A percentile compares a stretch with the other conserved stretches of the same genome.
These are phyloP conservation scores for Hamigera avellanea DNA, from an alignment of 495 filamentous ascomycete species.

Conservation along the genomic window DNA sequence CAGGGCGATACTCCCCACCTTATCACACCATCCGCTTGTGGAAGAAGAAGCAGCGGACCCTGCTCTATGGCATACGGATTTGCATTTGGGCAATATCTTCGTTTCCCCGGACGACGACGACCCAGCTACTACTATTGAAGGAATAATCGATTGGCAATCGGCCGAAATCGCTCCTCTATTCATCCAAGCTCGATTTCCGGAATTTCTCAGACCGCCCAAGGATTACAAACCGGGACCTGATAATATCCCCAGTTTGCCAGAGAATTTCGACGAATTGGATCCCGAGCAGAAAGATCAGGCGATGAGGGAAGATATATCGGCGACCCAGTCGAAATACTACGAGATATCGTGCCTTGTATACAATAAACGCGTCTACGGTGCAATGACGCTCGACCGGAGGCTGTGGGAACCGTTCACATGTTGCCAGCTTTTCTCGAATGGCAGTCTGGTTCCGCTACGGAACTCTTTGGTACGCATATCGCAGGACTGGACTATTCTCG, in stretches of 20 bases:
- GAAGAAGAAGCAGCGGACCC: slow-evolving; percentile 1
- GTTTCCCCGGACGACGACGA: slow-evolving; percentile 10
- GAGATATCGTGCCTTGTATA: slow-evolving; percentile 9
- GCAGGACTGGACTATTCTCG: slow-evolving; percentile 11
- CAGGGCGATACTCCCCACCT: neutral
- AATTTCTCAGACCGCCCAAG: slow-evolving; percentile 12
- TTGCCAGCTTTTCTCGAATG: slow-evolving; percentile 8
- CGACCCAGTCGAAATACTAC: slow-evolving; percentile 11
- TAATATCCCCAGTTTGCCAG: slow-evolving; percentile 7
- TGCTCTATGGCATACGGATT: slow-evolving; percentile 15
- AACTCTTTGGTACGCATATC: slow-evolving; percentile 10
- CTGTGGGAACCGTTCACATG: slow-evolving; percentile 12
- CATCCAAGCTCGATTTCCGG: slow-evolving; percentile 13
- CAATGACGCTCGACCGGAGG: slow-evolving; percentile 7
- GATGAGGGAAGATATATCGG: slow-evolving; percentile 4
- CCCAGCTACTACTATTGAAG: slow-evolving; percentile 9
- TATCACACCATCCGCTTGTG: slow-evolving; percentile 7
- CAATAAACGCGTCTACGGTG: slow-evolving; percentile 9
- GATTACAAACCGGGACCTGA: slow-evolving; percentile 9
- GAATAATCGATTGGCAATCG: slow-evolving; percentile 18
- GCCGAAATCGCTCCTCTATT: slow-evolving; percentile 9
- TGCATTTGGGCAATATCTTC: slow-evolving; percentile 17
- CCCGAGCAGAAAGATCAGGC: slow-evolving; percentile 8
- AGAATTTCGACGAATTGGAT: slow-evolving; percentile 7
- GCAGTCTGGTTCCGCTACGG: slow-evolving; percentile 10